Evolutionary conservation across 2,329 filamentous ascomycete species (phyloP).

Genomic region (Botrytis galanthina): DNA sequence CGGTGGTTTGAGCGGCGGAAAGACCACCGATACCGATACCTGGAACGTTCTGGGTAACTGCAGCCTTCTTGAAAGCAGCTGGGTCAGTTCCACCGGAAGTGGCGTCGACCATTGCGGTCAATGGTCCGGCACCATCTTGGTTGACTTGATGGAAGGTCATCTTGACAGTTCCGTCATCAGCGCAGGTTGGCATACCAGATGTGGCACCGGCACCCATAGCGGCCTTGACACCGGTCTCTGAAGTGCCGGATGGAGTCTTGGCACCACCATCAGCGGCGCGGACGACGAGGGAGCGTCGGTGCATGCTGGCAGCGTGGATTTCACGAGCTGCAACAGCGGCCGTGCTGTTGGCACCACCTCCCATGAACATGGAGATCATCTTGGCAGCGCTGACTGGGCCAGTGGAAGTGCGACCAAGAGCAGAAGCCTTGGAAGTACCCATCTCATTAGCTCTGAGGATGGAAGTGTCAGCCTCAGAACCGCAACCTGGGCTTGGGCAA

Average conservation of each 20-base stretch:
- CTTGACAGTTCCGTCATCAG: slow-evolving; percentile 58
- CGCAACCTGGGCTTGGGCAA: slow-evolving; percentile 59
- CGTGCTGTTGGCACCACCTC: slow-evolving; percentile 41
- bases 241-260: slow-evolving; percentile 47
- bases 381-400: slow-evolving; percentile 55
- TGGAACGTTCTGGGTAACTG: slow-evolving; percentile 62
- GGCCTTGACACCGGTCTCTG: slow-evolving; percentile 53
- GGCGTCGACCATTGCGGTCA: slow-evolving; percentile 58
- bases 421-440: slow-evolving; percentile 50
- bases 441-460: slow-evolving; percentile 65
- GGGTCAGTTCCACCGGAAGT: slow-evolving; percentile 62
- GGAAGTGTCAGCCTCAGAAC: slow-evolving; percentile 67
- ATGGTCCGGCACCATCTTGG: slow-evolving; percentile 66
- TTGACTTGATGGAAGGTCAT: slow-evolving; percentile 70
- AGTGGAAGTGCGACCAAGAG: slow-evolving; percentile 63
- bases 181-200: slow-evolving; percentile 55
- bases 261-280: slow-evolving; percentile 42
- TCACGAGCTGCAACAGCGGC: slow-evolving; percentile 61
- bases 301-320: slow-evolving; percentile 67
- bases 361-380: slow-evolving; percentile 62
- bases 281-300: slow-evolving; percentile 39
- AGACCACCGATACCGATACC: slow-evolving; percentile 47
- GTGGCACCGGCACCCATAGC: slow-evolving; percentile 53
- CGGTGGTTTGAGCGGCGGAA: slow-evolving; percentile 57
- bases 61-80: slow-evolving; percentile 57